phyloP scores from a whole-genome alignment of 2,329 filamentous ascomycete genomes.

The Cladophialophora carrionii region DNA sequence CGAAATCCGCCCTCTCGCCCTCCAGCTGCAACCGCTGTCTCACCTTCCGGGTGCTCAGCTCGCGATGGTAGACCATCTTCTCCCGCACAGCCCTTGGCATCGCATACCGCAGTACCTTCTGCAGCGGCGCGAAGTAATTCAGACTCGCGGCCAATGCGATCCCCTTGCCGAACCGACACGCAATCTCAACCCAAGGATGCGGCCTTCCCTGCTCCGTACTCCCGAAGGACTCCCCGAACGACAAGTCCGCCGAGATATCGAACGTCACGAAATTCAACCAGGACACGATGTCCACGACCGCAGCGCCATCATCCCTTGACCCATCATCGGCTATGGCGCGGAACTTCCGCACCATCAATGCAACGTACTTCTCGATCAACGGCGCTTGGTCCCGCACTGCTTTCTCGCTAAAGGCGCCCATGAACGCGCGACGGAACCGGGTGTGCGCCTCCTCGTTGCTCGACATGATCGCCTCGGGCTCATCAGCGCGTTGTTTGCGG shows the following conservation, averaged over 20 bases:
- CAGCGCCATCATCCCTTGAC: neutral
- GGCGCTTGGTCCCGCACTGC: slow-evolving; percentile 11
- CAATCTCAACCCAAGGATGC: slow-evolving; percentile 41
- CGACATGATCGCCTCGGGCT: slow-evolving; percentile 13
- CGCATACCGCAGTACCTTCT: slow-evolving; percentile 18
- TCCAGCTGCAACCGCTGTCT: slow-evolving; percentile 12
- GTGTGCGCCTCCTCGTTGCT: slow-evolving; percentile 38
- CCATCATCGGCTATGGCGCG: neutral
- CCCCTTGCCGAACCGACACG: slow-evolving; percentile 35
- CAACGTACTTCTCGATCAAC: slow-evolving; percentile 19
- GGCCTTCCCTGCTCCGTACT: slow-evolving; percentile 38
- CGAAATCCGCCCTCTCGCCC: slow-evolving; percentile 20
- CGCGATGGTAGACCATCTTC: slow-evolving; percentile 21
- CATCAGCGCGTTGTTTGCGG: neutral
- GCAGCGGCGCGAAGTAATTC: slow-evolving; percentile 21
- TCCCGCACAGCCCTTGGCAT: slow-evolving; percentile 15
- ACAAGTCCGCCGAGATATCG: slow-evolving; percentile 38
- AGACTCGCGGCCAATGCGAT: slow-evolving; percentile 32
- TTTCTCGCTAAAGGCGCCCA: slow-evolving; percentile 50
- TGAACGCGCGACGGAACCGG: slow-evolving; percentile 42
- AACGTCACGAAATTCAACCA: slow-evolving; percentile 27
- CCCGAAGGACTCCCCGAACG: slow-evolving; percentile 40
- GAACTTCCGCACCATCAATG: slow-evolving; percentile 16
- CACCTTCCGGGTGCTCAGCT: slow-evolving; percentile 18
- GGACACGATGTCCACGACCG: slow-evolving; percentile 13